Evolutionary conservation across 208 protist genomes (phyloP).

Genomic region (Acanthamoeba royreba): DNA sequence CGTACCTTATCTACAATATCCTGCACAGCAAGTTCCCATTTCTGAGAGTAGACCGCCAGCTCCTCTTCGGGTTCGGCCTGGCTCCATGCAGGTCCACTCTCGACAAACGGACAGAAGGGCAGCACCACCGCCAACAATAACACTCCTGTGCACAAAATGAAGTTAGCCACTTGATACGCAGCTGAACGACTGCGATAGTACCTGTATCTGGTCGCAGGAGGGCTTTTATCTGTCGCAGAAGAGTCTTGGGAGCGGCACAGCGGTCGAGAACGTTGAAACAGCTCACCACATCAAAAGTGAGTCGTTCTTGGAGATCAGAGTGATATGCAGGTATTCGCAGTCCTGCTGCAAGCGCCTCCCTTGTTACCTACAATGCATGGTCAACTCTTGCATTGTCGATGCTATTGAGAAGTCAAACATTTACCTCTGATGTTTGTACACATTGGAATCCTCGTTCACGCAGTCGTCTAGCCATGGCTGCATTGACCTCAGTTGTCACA

Average conservation of each 20-base stretch:
- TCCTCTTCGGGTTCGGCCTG: neutral
- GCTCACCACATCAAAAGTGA: neutral
- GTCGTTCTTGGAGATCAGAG: neutral
- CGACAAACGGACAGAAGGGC: neutral
- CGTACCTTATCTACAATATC: neutral
- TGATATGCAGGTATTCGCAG: neutral
- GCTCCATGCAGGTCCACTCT: neutral
- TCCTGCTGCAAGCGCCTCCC: neutral
- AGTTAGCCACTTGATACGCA: neutral
- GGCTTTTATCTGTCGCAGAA: neutral
- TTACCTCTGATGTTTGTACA: neutral
- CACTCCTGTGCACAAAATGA: neutral
- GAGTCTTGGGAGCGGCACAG: neutral
- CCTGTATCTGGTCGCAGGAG: neutral
- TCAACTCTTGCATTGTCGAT: neutral
- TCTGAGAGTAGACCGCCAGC: neutral
- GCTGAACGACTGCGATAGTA: neutral
- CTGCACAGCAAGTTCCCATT: neutral
- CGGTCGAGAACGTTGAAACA: neutral
- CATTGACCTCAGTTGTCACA: neutral
- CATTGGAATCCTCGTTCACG: neutral
- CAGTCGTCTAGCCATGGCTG: neutral
- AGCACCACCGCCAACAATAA: neutral
- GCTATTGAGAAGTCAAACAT: neutral
- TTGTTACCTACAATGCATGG: neutral